Base-by-base conservation (phyloP, 2,329 filamentous ascomycete genomes). In the Penicillium sp. region DNA sequence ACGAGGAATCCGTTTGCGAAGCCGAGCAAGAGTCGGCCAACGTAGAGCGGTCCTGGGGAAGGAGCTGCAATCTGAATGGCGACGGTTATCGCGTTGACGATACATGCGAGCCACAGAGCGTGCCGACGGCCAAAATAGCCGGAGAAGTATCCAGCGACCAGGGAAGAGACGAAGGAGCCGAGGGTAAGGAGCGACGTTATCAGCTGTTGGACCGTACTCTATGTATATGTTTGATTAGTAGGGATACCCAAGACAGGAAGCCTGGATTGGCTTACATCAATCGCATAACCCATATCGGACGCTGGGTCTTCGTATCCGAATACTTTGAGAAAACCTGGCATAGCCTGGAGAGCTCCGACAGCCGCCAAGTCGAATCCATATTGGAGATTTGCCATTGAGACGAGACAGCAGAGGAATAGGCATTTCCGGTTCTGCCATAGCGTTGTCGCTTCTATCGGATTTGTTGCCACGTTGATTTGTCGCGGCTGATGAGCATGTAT, bases 361-460 rank as follows among this genome's bases (percentile, higher is more conserved):
- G 53, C 53, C 7, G n/a, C 58, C 23, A 31, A 30, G 29, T 60
- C 58, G 26, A 54, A 60, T 7, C 58, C 58, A 55, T 60, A 60
- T 29, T 60, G 21, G 45, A 26, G 59, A 61, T 49, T 49, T 23
- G 47, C 47, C 47, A 49, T 49, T 17, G 47, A 49, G 47, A 49
- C 47, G 15, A 63, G 61, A 52, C 61, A 67, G 55, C 69, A 60
- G 13, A 65, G 56, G 38, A 65, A 59, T 1, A 66, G 63, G 19
- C 63, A 66, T 62, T 66, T 66, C 30, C 65, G 57, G 48, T 66
- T 71, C 13, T 66, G 64, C 64, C 63, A 65, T 45, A 66, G 53
- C n/a, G 65, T 60, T 21, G 65, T 66, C 8, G 17, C 21, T 49
- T 21, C 21, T 21, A 21, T 21, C 21, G 21, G 21, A 13, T 13